These are phyloP conservation scores for Poterioochromonas sp. DNA, from an alignment of 352 stramenopile species.

Conservation along the genomic window DNA sequence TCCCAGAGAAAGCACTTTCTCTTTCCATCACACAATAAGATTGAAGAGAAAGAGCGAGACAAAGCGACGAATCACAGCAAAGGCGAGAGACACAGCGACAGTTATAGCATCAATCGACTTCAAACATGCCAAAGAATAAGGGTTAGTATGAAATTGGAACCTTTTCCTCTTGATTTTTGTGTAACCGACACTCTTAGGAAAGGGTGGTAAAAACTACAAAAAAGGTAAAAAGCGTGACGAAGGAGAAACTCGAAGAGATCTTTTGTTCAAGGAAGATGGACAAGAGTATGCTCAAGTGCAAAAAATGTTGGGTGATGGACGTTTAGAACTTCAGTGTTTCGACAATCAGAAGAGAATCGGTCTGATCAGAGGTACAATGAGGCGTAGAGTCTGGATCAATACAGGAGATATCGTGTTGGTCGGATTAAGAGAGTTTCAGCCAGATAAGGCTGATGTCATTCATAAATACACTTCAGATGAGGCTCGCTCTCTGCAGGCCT, in stretches of 20 bases:
- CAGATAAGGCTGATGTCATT: constrained; percentile 98
- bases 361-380: constrained; percentile 98
- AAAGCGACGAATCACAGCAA: too few species aligned
- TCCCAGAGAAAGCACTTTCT: too few species aligned
- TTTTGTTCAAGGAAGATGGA: constrained; percentile 98
- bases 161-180: constrained; percentile 40
- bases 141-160: neutral
- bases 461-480: constrained; percentile 82
- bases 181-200: constrained; percentile 56
- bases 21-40: too few species aligned
- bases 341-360: constrained; percentile 92
- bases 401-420: constrained; percentile 98
- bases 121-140: constrained; percentile 40
- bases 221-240: constrained; percentile 96
- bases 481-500: constrained; percentile 96
- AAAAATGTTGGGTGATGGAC: constrained; percentile 95
- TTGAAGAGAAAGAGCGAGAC: too few species aligned
- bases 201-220: constrained; percentile 93
- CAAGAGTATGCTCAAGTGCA: constrained; percentile 97
- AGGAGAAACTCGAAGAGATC: constrained; percentile 91
- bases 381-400: constrained; percentile 98
- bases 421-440: constrained; percentile 97
- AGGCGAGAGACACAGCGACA: too few species aligned
- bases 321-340: constrained; percentile 96
- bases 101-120: too few species aligned